Evolutionary conservation across 179 eudicot genomes (phyloP).

Genomic region (Actinidia polygama): DNA sequence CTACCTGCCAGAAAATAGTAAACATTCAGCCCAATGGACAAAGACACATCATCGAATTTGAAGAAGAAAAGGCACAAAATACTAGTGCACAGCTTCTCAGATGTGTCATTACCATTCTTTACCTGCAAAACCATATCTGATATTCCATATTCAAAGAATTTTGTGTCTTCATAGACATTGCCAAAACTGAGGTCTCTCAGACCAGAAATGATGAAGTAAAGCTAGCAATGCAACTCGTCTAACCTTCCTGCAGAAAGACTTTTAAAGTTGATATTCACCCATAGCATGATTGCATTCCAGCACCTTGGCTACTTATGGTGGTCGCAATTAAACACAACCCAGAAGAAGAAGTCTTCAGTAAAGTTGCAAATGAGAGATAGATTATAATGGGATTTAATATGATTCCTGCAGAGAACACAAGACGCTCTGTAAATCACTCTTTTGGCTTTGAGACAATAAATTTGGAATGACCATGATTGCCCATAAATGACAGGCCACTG

Average conservation of each 20-base stretch:
- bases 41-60: neutral
- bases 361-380: neutral
- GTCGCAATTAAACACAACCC: neutral
- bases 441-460: neutral
- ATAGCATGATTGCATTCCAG: neutral
- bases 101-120: neutral
- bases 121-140: neutral
- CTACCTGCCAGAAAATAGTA: neutral
- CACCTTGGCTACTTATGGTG: neutral
- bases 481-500: neutral
- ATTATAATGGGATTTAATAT: neutral
- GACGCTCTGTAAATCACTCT: neutral
- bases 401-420: conserved; percentile 1
- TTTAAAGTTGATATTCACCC: neutral
- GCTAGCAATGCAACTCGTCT: neutral
- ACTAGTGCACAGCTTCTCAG: neutral
- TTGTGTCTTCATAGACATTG: neutral
- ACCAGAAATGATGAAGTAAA: neutral
- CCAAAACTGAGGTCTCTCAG: neutral
- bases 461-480: neutral
- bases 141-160: neutral
- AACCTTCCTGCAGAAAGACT: neutral
- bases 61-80: neutral
- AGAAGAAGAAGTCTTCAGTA: neutral
- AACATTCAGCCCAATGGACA: neutral